phyloP scores from a whole-genome alignment of 2,329 filamentous ascomycete genomes.

The Paraconiothyrium brasiliense region DNA sequence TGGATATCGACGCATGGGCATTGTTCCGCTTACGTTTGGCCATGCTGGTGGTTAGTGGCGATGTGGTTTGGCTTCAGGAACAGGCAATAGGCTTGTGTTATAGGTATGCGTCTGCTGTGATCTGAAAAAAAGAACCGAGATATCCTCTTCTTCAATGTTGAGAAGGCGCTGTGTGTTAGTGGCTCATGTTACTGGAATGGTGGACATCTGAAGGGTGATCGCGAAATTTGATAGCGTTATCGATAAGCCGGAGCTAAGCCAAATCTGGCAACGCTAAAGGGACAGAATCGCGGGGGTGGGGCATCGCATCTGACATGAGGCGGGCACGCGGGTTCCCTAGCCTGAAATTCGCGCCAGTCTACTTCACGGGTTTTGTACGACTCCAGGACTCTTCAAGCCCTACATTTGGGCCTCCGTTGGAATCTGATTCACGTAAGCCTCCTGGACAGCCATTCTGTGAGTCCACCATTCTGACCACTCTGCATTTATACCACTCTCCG shows the following conservation, averaged over 20 bases:
- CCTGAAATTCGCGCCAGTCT: background rate
- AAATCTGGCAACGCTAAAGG: constrained; percentile 4
- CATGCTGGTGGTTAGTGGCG: constrained; percentile 22
- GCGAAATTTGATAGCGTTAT: constrained; percentile 1
- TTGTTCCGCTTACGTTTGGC: constrained; percentile 42
- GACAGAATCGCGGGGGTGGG: constrained; percentile 7
- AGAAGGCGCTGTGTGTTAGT: background rate
- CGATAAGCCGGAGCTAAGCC: background rate
- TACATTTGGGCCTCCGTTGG: background rate
- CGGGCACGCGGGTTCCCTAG: too few species aligned
- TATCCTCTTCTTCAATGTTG: background rate
- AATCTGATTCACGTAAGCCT: constrained; percentile 37
- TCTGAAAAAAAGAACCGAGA: background rate
- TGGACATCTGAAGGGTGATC: background rate
- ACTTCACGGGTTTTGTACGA: too few species aligned
- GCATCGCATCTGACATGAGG: background rate
- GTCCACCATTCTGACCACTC: constrained; percentile 71
- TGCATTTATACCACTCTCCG: constrained; percentile 60
- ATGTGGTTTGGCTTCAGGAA: background rate
- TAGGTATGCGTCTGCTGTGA: background rate
- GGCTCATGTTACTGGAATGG: background rate
- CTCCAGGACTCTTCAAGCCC: background rate
- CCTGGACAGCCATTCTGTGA: constrained; percentile 66
- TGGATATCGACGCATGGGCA: constrained; percentile 29
- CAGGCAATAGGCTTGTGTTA: background rate